Evolutionary conservation across 805 yeast genomes (phyloP), one percentile per base, ranked within the genome.

Genomic region (Jamesozyma piceae): DNA sequence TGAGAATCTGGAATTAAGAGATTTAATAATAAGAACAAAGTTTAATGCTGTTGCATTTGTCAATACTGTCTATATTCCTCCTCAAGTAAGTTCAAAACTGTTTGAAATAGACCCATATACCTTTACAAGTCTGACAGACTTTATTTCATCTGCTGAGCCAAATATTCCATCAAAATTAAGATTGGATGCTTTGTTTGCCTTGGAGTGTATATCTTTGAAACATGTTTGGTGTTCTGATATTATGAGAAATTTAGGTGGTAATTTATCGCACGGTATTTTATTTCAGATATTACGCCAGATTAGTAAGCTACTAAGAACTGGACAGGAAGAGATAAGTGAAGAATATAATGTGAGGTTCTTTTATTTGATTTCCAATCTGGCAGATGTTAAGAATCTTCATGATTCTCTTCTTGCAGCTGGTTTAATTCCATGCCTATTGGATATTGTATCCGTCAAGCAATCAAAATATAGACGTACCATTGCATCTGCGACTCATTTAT

Each of bases 261-360:
- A 86, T 57, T 87, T 89, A 32, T 78, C 80, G 46, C 95, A 89
- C 61, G 97, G 97, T 1, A 64, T 78, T 11, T 55, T 89, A 32
- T 84, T 82, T 64, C 88, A 84, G 54, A 73, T 80, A 26, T 58
- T 88, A 24, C 73, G 89, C 43, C 69, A 69, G 35, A 75, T 86
- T n/a, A 67, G 75, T 42, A 75, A 77, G 44, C 63, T 70, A 34
- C 50, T 78, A 29, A 61, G 67, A 38, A 71, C 73, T 1, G 69
- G 63, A 46, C 45, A 49, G 1, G 48, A 54, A 4, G 58, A 55
- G 18, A 57, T 67, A 5, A 75, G 73, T 22, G 79, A 78, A 45
- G 73, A 72, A 22, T 71, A 63, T 55, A 67, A 69, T 42, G 57
- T 63, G 17, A 50, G 74, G 53, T 60, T 78, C 65, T 80, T 84